Conservation (phyloP, 2,329 filamentous ascomycete species). For the Diplodia seriata region DNA sequence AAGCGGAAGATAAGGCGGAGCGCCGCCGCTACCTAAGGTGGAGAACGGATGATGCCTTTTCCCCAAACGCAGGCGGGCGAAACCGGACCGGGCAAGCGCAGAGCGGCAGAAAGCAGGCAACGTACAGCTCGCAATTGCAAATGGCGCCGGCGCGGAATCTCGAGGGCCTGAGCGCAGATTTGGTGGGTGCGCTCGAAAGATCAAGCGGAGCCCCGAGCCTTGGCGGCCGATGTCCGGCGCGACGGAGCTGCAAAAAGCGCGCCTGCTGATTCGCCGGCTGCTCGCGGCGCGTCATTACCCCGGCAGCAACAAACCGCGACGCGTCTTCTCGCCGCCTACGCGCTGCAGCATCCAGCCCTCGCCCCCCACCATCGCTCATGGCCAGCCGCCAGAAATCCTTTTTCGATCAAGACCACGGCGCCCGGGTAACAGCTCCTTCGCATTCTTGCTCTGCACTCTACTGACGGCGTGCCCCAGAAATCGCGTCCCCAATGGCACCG, state of each 20-base stretch:
- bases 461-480: slow-evolving; percentile 10
- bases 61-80: slow-evolving; percentile 4
- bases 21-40: neutral
- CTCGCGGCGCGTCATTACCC: slow-evolving; percentile 2
- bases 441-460: neutral
- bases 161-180: slow-evolving; percentile 16
- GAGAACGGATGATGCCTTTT: slow-evolving; percentile 5
- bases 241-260: slow-evolving; percentile 5
- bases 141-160: slow-evolving; percentile 6
- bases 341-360: slow-evolving; percentile 4
- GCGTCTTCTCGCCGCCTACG: slow-evolving; percentile 23
- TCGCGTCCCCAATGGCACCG: slow-evolving; percentile 43
- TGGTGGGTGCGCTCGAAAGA: slow-evolving; percentile 18
- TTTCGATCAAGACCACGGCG: slow-evolving; percentile 55
- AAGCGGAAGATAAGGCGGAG: slow-evolving; percentile 29
- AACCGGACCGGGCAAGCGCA: slow-evolving; percentile 3
- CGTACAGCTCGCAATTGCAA: slow-evolving; percentile 7
- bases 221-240: slow-evolving; percentile 19
- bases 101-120: neutral
- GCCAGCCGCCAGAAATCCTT: slow-evolving; percentile 59
- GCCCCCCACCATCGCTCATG: slow-evolving; percentile 42
- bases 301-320: slow-evolving; percentile 24
- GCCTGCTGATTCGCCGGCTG: slow-evolving; percentile 6
- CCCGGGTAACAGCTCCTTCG: neutral
- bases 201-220: slow-evolving; percentile 19